A percentile compares a stretch with the other conserved stretches of the same genome.
phyloP scores from a whole-genome alignment of 78 protist genomes.

The Dictyostelium capitatum region DNA sequence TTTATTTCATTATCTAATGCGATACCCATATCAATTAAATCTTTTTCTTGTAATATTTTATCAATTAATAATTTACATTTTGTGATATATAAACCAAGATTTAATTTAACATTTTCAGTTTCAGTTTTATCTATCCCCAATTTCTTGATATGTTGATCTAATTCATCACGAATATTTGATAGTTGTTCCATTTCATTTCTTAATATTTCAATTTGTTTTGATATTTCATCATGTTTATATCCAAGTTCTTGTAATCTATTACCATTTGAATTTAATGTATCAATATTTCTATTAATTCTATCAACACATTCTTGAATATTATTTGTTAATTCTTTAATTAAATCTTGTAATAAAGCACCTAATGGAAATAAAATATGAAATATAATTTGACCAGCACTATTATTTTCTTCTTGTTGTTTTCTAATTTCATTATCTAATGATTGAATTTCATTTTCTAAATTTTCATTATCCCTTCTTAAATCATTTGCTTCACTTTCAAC shows the following conservation, averaged over 20 bases:
- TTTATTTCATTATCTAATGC: not conserved
- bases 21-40: not conserved
- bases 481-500: no score
- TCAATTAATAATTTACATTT: not conserved
- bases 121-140: not conserved
- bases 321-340: not conserved
- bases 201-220: no score
- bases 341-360: not conserved
- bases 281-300: not conserved
- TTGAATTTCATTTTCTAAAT: no score
- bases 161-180: no score
- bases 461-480: no score
- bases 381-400: not conserved
- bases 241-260: no score
- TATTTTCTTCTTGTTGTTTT: not conserved
- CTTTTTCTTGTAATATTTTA: not conserved
- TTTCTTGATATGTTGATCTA: not conserved
- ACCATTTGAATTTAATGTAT: not conserved
- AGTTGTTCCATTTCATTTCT: no score
- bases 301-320: not conserved
- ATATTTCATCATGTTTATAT: no score
- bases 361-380: not conserved
- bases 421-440: no score
- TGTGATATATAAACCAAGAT: not conserved
- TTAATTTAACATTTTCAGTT: not conserved